Percentiles rank a stretch among this genome's conserved stretches.
phyloP scores from a whole-genome alignment of 2,329 filamentous ascomycete species.

The Cryoendolithus antarcticus region DNA sequence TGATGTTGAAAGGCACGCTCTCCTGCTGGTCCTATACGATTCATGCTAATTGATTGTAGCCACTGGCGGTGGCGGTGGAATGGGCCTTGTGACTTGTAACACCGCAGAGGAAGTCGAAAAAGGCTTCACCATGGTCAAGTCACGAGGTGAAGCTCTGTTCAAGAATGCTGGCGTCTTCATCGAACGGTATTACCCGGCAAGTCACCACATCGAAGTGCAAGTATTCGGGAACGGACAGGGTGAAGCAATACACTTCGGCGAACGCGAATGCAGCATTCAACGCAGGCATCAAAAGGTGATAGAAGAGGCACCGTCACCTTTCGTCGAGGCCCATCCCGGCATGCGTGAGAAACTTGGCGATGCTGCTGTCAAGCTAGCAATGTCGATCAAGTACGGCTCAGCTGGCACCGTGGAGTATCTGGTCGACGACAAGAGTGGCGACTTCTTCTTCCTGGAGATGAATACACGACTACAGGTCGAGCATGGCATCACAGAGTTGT shows the following conservation, averaged over 20 bases:
- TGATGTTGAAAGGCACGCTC: constrained; percentile 45
- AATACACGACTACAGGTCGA: constrained; percentile 48
- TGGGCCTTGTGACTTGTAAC: constrained; percentile 69
- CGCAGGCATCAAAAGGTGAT: constrained; percentile 81
- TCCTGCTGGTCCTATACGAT: constrained; percentile 65
- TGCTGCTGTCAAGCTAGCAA: constrained; percentile 56
- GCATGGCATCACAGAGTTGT: constrained; percentile 46
- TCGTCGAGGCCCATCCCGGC: constrained; percentile 36
- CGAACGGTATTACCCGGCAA: constrained; percentile 67
- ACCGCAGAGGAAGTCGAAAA: constrained; percentile 55
- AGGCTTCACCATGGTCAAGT: constrained; percentile 49
- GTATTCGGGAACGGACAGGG: constrained; percentile 75
- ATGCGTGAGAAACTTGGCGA: constrained; percentile 52
- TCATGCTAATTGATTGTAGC: constrained; percentile 34
- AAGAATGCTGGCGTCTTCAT: constrained; percentile 76
- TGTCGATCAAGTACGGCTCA: constrained; percentile 56
- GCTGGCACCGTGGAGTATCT: constrained; percentile 87
- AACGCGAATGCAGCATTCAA: constrained; percentile 81
- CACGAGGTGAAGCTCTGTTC: constrained; percentile 66
- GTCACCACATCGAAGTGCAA: constrained; percentile 80
- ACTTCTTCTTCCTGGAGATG: constrained; percentile 59
- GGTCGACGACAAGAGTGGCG: constrained; percentile 66
- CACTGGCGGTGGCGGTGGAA: constrained; percentile 53
- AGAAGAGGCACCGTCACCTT: constrained; percentile 76
- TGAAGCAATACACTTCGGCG: constrained; percentile 69